Conservation (phyloP, 208 protist genomes). For the Phytomonas francai region DNA sequence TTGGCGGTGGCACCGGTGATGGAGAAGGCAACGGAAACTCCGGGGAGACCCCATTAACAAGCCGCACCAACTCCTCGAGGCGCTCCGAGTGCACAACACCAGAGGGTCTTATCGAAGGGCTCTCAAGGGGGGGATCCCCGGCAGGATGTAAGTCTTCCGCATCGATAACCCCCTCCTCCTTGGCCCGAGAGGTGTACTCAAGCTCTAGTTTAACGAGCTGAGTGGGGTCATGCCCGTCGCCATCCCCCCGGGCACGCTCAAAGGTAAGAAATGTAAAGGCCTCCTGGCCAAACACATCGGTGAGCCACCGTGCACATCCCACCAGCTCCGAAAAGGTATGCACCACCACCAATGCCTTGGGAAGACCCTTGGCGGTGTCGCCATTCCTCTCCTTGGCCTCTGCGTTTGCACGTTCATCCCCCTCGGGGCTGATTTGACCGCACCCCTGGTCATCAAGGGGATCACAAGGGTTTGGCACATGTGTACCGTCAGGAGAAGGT, state of each 20-base stretch:
- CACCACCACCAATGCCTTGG: constrained; percentile 46
- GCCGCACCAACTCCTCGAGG: no score
- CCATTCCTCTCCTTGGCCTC: background rate
- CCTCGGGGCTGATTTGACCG: background rate
- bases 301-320: constrained; percentile 30
- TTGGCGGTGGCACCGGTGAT: no score
- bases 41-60: no score
- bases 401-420: background rate
- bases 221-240: no score
- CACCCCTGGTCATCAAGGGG: background rate
- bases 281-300: constrained; percentile 42
- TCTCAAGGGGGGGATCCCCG: no score
- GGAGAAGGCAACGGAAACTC: no score
- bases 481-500: background rate
- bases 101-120: no score
- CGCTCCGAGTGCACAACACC: no score
- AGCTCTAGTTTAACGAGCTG: no score
- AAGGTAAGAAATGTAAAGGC: constrained; percentile 46
- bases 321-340: constrained; percentile 29
- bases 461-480: background rate
- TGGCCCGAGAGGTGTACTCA: no score
- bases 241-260: background rate
- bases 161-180: no score
- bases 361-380: constrained; percentile 1
- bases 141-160: no score